phyloP scores from a whole-genome alignment of 148 eudicot species.

The Bassia scoparia region DNA sequence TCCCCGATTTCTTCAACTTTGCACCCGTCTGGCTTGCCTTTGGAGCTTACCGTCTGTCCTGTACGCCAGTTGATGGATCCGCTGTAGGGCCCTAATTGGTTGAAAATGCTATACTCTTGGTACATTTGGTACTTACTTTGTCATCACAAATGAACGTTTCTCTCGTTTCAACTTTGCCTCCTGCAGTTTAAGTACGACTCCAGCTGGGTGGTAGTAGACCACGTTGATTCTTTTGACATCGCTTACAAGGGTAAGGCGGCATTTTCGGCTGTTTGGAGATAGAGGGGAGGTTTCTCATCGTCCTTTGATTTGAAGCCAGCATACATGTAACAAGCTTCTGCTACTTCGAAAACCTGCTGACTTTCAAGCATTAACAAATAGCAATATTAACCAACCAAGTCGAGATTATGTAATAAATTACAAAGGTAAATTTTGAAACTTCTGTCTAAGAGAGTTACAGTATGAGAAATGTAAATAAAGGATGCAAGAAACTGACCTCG shows the following conservation, averaged over 20 bases:
- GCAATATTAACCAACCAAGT: neutral
- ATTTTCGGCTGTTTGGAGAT: constrained; percentile 43
- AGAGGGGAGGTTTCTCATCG: constrained; percentile 31
- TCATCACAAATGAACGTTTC: constrained; percentile 31
- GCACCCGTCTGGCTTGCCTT: constrained; percentile 50
- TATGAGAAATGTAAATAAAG: neutral
- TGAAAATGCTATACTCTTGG: constrained; percentile 29
- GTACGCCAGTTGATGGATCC: neutral
- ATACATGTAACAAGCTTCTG: constrained; percentile 41
- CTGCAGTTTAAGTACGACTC: constrained; percentile 24
- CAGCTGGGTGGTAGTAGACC: constrained; percentile 32
- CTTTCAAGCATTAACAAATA: neutral
- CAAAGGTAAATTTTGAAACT: neutral
- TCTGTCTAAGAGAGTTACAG: neutral
- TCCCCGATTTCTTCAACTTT: constrained; percentile 54
- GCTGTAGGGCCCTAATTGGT: constrained; percentile 4
- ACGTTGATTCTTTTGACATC: constrained; percentile 31
- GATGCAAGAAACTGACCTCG: constrained; percentile 38
- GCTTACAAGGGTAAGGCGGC: constrained; percentile 50
- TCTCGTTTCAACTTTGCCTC: constrained; percentile 27
- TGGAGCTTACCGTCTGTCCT: constrained; percentile 24
- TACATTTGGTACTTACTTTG: constrained; percentile 17
- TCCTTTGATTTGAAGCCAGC: constrained; percentile 52
- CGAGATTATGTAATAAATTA: neutral
- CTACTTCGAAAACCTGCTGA: constrained; percentile 54